phyloP scores from a whole-genome alignment of 2,329 filamentous ascomycete genomes.

The Xylariales sp. region DNA sequence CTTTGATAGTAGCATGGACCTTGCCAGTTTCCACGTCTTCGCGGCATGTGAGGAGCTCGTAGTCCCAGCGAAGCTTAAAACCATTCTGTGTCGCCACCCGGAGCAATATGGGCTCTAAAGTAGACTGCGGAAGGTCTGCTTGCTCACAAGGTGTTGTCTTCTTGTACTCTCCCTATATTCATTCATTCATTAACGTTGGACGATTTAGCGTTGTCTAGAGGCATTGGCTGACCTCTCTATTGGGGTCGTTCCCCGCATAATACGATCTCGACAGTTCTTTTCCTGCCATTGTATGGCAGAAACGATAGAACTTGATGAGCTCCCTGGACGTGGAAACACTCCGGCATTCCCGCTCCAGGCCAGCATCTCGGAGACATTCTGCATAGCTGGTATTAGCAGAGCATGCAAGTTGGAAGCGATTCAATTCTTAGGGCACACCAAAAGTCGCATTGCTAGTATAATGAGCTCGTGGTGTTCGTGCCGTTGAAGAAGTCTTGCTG shows the following conservation, averaged over 20 bases:
- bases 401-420: neutral
- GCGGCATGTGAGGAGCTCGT: slow-evolving; percentile 29
- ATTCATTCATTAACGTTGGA: slow-evolving; percentile 1
- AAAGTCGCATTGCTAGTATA: slow-evolving; percentile 34
- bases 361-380: slow-evolving; percentile 36
- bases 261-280: slow-evolving; percentile 34
- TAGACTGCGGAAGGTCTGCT: slow-evolving; percentile 35
- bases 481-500: slow-evolving; percentile 33
- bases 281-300: slow-evolving; percentile 32
- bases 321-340: slow-evolving; percentile 26
- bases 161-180: slow-evolving; percentile 33
- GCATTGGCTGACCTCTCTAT: slow-evolving; percentile 22
- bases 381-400: neutral
- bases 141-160: slow-evolving; percentile 30
- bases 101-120: slow-evolving; percentile 34
- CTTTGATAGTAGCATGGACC: slow-evolving; percentile 29
- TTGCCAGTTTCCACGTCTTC: slow-evolving; percentile 27
- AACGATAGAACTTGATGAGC: slow-evolving; percentile 34
- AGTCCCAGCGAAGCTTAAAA: slow-evolving; percentile 36
- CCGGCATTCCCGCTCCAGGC: slow-evolving; percentile 28
- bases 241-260: slow-evolving; percentile 29
- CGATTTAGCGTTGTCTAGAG: neutral
- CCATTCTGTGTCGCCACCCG: slow-evolving; percentile 33
- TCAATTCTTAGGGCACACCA: slow-evolving; percentile 12
- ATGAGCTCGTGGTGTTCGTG: slow-evolving; percentile 33